Evolutionary conservation across 768 basidiomycete genomes (phyloP), one percentile per base, ranked within the genome.

Genomic region (Podaxis carcinomalis): DNA sequence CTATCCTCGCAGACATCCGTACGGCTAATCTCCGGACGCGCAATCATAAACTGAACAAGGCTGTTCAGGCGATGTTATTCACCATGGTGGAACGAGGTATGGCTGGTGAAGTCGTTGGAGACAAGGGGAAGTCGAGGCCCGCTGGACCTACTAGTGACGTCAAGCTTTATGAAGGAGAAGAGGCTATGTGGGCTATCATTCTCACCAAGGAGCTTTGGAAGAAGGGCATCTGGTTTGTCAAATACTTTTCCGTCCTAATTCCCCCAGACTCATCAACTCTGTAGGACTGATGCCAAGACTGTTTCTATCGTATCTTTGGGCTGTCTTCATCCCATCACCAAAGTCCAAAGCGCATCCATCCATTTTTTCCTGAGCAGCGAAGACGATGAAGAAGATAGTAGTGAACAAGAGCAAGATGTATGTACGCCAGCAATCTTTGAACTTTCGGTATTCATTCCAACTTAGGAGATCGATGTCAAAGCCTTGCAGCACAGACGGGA

Each of bases 141-240:
- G 67, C 69, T 53, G 72, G 74, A 5, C 70, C 76, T 7, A 73
- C 75, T 1, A 69, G 68, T 25, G 78, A 80, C 62, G 71, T 72
- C n/a, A 69, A 73, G 11, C 71, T 73, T 28, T 72, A 75, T 57
- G 80, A 77, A 52, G 85, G 87, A 1, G 91, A 93, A 35, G 97
- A 98, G 67, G 95, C 95, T 2, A 91, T 97, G 87, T 98, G 96
- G 95, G 96, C 97, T 3, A 87, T 99, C 53, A 88, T 95, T 46
- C 75, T 98, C 57, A 92, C 93, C 16, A 91, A 92, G 72, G 95
- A 98, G 67, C 78, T 98, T 13, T 98, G 96, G 97, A 83, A 84
- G 69, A 98, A 95, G 75, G 85, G 87, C 42, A 83, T 95, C 27
- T 99, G 97, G 94, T 88, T 59, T 19, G 78, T 72, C 28, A 14